Evolutionary conservation across 495 filamentous ascomycete species (phyloP), one percentile per base, ranked within the genome.

Genomic region (Rhypophila decipiens): DNA sequence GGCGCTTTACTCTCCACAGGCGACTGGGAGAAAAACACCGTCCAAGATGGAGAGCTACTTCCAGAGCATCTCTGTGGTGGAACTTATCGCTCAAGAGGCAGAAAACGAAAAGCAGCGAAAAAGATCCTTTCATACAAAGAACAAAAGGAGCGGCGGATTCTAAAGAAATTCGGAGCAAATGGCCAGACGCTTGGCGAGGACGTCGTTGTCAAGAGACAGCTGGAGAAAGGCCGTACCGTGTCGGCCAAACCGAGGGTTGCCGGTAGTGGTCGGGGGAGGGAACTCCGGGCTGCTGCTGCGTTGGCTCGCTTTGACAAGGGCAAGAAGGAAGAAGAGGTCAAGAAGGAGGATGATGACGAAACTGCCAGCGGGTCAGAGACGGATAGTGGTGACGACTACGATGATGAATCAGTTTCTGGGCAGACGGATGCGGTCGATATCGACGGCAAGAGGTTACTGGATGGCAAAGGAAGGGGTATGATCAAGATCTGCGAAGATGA

Each of bases 231-330:
- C 1, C 82, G 76, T 51, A 71, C 60, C 24, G 57, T 68, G 2
- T 69, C 70, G 31, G 75, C 70, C 8, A 89, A 86, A 51, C 87
- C 87, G 0, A 73, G 80, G 47, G 83, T 90, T 12, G 87, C 87
- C 7, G 69, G 69, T 12, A 88, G 84, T 55, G 73, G 72, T 24
- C 65, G 87, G 43, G 87, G 87, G 1, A 67, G 87, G 47, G 87
- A 91, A 42, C 62, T 91, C 13, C 71, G 87, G 51, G 87, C 85
- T 21, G 85, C 82, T 12, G 87, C 87, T 34, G 87, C 87, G 4
- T 52, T 90, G 49, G 84, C 82, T 17, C 76, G 87, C 50, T 87
- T 90, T 44, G 84, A 85, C 24, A 61, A 72, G 39, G 64, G 67
- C 46, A 73, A 74, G 63, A 73, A 77, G 48, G 57, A 67, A 50